Percentiles rank a stretch among this genome's conserved stretches.
These are phyloP conservation scores for Holtermannia corniformis DNA, from an alignment of 768 basidiomycete species.

Conservation along the genomic window DNA sequence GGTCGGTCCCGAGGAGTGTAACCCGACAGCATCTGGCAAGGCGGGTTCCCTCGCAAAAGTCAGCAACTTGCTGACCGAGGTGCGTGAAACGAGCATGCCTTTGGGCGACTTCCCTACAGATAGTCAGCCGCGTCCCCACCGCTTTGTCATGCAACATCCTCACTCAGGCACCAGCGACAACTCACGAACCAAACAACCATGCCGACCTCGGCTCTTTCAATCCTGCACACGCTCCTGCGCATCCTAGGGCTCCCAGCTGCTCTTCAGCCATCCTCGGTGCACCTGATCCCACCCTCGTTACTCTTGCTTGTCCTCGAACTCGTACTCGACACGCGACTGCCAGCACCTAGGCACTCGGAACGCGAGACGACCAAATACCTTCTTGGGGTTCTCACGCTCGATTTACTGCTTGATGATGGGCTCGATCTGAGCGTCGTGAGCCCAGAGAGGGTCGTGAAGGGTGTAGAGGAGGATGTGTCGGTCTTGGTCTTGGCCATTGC, in stretches of 20 bases:
- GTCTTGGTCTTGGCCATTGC: conserved; percentile 19
- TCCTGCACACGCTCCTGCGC: conserved; percentile 7
- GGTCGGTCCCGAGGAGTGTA: too few relatives aligned
- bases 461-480: conserved; percentile 8
- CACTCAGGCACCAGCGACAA: too few relatives aligned
- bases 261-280: conserved; percentile 8
- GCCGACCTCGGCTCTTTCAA: conserved; percentile 9
- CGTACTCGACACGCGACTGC: conserved; percentile 4
- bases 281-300: conserved; percentile 9
- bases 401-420: conserved; percentile 5
- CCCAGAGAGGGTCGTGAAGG: conserved; percentile 8
- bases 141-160: too few relatives aligned
- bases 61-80: too few relatives aligned
- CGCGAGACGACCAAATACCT: conserved; percentile 12
- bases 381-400: conserved; percentile 16
- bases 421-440: conserved; percentile 17
- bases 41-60: too few relatives aligned
- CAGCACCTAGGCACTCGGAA: conserved; percentile 8
- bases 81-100: too few relatives aligned
- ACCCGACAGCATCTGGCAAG: too few relatives aligned
- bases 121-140: too few relatives aligned
- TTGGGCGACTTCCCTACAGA: too few relatives aligned
- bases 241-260: conserved; percentile 7
- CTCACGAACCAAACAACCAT: conserved; percentile 2
- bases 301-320: conserved; percentile 13